These are phyloP conservation scores for Sporothrix inflata DNA, from an alignment of 2,329 filamentous ascomycete species.

Conservation along the genomic window DNA sequence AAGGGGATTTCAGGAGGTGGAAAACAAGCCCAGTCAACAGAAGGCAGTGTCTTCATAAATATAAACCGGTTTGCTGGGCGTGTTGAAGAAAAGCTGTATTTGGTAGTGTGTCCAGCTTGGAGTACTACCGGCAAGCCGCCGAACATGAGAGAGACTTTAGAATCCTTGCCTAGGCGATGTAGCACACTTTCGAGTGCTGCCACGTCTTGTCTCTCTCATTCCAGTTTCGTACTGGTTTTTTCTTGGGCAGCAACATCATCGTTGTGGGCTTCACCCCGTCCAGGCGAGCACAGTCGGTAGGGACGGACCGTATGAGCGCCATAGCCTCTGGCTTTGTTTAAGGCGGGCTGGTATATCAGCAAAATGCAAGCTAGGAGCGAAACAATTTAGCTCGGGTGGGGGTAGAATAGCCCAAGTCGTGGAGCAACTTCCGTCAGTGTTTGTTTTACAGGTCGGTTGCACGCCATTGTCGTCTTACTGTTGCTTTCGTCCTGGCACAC, in stretches of 20 bases:
- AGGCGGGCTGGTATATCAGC: slow-evolving; percentile 13
- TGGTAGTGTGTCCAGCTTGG: not conserved
- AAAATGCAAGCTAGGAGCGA: slow-evolving; percentile 28
- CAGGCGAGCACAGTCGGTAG: slow-evolving; percentile 43
- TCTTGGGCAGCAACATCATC: not conserved
- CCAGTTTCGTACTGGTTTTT: not conserved
- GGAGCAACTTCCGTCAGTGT: not conserved
- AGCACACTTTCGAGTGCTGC: not conserved
- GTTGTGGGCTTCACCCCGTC: not conserved
- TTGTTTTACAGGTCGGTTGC: not conserved
- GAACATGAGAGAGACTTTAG: not conserved
- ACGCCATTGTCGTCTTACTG: slow-evolving; percentile 17
- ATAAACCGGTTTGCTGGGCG: not conserved
- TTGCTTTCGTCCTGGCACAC: not conserved
- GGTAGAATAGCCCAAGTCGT: slow-evolving; percentile 14
- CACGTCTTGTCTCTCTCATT: not conserved
- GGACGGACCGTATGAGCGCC: slow-evolving; percentile 48
- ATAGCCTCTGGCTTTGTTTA: not conserved
- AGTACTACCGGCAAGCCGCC: slow-evolving; percentile 13
- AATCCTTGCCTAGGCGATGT: not conserved
- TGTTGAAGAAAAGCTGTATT: not conserved
- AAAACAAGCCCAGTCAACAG: not conserved
- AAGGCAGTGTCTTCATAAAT: slow-evolving; percentile 17
- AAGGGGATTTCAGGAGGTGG: not conserved
- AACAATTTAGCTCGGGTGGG: slow-evolving; percentile 34